These are phyloP conservation scores for Hericium alpestre DNA, from an alignment of 768 basidiomycete genomes.

Conservation along the genomic window DNA sequence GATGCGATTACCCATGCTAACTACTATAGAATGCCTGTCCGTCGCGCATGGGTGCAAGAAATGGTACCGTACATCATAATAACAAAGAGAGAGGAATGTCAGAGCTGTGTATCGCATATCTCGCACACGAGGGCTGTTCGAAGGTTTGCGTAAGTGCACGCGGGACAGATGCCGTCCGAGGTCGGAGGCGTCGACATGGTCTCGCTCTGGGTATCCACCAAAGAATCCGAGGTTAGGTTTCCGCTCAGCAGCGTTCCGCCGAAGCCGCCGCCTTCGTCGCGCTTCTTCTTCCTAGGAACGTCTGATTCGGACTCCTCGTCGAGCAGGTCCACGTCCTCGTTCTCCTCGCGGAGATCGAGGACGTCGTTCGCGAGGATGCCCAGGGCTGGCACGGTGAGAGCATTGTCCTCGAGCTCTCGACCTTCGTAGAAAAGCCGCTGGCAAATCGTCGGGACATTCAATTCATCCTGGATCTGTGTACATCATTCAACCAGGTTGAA, in stretches of 20 bases:
- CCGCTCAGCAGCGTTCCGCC: slow-evolving; percentile 59
- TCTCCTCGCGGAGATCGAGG: slow-evolving; percentile 55
- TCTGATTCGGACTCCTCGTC: slow-evolving; percentile 39
- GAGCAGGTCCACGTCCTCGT: slow-evolving; percentile 46
- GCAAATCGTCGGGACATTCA: slow-evolving; percentile 64
- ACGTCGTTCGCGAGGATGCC: slow-evolving; percentile 50
- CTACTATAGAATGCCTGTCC: too few species aligned
- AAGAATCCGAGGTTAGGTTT: slow-evolving; percentile 22
- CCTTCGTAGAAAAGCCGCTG: slow-evolving; percentile 59
- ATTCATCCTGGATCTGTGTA: slow-evolving; percentile 46
- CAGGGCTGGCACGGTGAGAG: slow-evolving; percentile 38
- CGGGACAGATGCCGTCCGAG: slow-evolving; percentile 5
- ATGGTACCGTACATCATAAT: neutral
- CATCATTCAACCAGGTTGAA: neutral
- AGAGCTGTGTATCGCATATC: slow-evolving; percentile 21
- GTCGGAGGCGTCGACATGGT: slow-evolving; percentile 10
- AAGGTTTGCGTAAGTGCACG: slow-evolving; percentile 12
- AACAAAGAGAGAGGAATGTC: neutral
- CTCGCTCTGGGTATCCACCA: slow-evolving; percentile 11
- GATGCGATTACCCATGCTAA: neutral
- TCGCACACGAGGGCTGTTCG: slow-evolving; percentile 13
- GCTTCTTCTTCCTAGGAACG: slow-evolving; percentile 28
- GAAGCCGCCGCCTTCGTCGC: slow-evolving; percentile 59
- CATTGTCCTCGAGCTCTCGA: slow-evolving; percentile 55
- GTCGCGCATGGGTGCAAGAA: too few species aligned